Percentiles rank a stretch among this genome's conserved stretches.
These are phyloP conservation scores for Taxawa tesnikishii DNA, from an alignment of 2,329 filamentous ascomycete species.

Conservation along the genomic window DNA sequence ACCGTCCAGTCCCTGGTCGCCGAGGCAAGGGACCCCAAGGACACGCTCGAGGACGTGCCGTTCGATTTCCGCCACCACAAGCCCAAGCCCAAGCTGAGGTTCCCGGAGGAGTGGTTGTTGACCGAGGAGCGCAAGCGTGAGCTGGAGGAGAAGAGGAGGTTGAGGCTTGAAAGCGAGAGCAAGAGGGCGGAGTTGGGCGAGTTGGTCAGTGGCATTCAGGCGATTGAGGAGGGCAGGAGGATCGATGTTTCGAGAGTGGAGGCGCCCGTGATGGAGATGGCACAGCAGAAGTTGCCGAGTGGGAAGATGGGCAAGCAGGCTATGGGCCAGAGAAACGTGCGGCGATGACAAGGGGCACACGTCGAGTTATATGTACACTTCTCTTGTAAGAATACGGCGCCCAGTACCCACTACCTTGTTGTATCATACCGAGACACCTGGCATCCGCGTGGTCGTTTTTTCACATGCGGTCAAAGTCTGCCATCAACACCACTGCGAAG, in stretches of 20 bases:
- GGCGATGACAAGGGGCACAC: too few relatives aligned
- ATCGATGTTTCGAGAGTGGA: constrained; percentile 13
- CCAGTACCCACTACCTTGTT: too few relatives aligned
- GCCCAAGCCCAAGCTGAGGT: constrained; percentile 52
- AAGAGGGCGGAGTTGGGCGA: constrained; percentile 28
- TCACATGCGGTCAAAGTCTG: too few relatives aligned
- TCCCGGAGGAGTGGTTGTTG: constrained; percentile 75
- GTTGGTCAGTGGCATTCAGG: constrained; percentile 7
- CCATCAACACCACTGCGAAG: too few relatives aligned
- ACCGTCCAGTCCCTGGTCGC: constrained; percentile 59
- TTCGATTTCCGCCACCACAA: constrained; percentile 80
- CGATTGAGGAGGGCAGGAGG: constrained; percentile 10
- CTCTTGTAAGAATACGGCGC: too few relatives aligned
- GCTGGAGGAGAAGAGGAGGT: constrained; percentile 48
- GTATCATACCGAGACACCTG: too few relatives aligned
- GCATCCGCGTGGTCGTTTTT: too few relatives aligned
- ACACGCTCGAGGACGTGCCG: constrained; percentile 80
- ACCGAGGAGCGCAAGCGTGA: constrained; percentile 54
- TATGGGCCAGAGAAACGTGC: constrained; percentile 17
- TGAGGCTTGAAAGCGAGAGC: constrained; percentile 42
- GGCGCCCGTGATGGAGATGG: constrained; percentile 18
- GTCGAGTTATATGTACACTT: too few relatives aligned
- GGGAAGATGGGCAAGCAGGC: constrained; percentile 19
- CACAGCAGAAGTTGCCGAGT: constrained; percentile 13
- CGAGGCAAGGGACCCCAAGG: constrained; percentile 60